phyloP scores from a whole-genome alignment of 371 early-diverging fungal species.

The Neoconidiobolus thromboides region DNA sequence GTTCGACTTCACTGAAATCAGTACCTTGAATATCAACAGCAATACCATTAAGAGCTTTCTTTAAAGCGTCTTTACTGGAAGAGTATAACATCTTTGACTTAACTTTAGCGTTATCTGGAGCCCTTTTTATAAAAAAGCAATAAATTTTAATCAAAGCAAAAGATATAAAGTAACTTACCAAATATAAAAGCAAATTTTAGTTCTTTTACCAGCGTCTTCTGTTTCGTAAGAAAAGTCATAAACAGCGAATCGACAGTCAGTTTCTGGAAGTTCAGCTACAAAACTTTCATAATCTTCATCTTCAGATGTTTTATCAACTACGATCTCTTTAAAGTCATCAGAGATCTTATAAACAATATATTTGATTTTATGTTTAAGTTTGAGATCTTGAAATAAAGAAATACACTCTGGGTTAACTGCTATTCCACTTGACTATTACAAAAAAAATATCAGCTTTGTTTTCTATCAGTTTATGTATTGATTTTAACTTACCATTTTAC shows the following conservation, averaged over 20 bases:
- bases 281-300: slow-evolving; percentile 41
- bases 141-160: background rate
- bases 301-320: slow-evolving; percentile 39
- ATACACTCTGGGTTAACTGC: slow-evolving; percentile 39
- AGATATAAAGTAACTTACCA: slow-evolving; percentile 23
- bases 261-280: slow-evolving; percentile 31
- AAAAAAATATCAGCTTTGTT: slow-evolving; percentile 41
- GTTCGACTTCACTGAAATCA: slow-evolving; percentile 44
- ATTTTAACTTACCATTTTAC: slow-evolving; percentile 38
- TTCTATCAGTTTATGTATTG: slow-evolving; percentile 41
- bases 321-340: slow-evolving; percentile 28
- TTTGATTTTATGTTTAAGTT: slow-evolving; percentile 47
- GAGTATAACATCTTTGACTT: slow-evolving; percentile 86
- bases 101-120: slow-evolving; percentile 61
- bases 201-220: slow-evolving; percentile 40
- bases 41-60: slow-evolving; percentile 53
- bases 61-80: slow-evolving; percentile 64
- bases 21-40: slow-evolving; percentile 70
- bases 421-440: slow-evolving; percentile 41
- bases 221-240: slow-evolving; percentile 63
- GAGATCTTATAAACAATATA: slow-evolving; percentile 62
- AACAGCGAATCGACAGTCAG: slow-evolving; percentile 64
- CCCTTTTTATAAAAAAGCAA: slow-evolving; percentile 24
- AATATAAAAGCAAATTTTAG: slow-evolving; percentile 42
- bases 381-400: slow-evolving; percentile 39